A percentile compares a stretch with the other conserved stretches of the same genome.
These are phyloP conservation scores for Obelidium mucronatum DNA, from an alignment of 192 early-diverging fungal species.

Conservation along the genomic window DNA sequence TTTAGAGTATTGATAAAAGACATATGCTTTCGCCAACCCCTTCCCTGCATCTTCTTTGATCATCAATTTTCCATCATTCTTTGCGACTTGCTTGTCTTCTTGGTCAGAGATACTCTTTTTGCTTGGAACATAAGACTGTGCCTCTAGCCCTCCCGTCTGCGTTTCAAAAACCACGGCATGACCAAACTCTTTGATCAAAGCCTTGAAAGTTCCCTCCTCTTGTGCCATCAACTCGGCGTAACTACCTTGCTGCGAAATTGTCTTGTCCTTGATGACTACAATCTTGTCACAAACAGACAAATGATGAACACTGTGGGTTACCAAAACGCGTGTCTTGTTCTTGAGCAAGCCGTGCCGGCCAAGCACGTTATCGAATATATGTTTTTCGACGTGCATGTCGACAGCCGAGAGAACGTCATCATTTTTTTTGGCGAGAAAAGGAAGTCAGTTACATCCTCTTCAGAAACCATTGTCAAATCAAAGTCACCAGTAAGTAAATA, in stretches of 20 bases:
- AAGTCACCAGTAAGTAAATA: conserved; percentile 66
- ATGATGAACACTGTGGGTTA: conserved; percentile 44
- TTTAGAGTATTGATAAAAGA: conserved; percentile 73
- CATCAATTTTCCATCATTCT: conserved; percentile 54
- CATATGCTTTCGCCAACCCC: conserved; percentile 73
- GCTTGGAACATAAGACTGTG: background rate
- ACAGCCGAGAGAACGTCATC: conserved; percentile 83
- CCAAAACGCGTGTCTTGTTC: conserved; percentile 41
- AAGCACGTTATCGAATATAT: conserved; percentile 42
- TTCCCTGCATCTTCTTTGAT: conserved; percentile 75
- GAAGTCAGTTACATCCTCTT: no score
- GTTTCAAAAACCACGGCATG: background rate
- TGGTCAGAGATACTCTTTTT: background rate
- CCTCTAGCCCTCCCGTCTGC: background rate
- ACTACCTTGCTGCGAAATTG: conserved; percentile 45
- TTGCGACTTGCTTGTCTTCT: background rate
- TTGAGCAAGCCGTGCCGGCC: conserved; percentile 34
- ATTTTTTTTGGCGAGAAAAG: no score
- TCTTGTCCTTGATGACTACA: conserved; percentile 44
- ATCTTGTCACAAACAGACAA: conserved; percentile 38
- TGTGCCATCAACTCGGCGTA: conserved; percentile 39
- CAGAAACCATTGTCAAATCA: no score
- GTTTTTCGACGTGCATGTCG: conserved; percentile 37
- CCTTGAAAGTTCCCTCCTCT: conserved; percentile 24
- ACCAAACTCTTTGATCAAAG: conserved; percentile 25